Base-by-base conservation (phyloP, 2,329 filamentous ascomycete genomes). In the Coniella lustricola region DNA sequence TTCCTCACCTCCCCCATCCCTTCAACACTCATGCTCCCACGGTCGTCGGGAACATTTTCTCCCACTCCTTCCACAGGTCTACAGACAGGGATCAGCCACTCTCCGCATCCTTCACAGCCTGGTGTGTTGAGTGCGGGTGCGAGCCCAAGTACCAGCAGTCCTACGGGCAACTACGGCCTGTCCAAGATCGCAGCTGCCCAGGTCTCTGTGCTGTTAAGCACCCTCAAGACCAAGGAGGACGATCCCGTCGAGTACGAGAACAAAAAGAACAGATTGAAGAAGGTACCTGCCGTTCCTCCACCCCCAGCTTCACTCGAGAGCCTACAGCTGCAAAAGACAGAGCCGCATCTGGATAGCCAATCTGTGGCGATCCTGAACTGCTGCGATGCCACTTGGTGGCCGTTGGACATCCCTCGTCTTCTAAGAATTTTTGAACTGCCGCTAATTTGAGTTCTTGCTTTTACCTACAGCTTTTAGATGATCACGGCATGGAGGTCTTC, bases 401-500 rank as follows among this genome's bases (percentile, higher is more conserved):
- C 10, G 20, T 7, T 12, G 20, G 9, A 13, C 13, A 8, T 18
- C 36, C 34, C 8, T 31, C n/a, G 31, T 14, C 7, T 35, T n/a
- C n/a, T 18, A 4, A 13, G 10, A 3, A 18, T 18, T 18, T 7
- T 13, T 22, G 13, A 18, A 33, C n/a, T n/a, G 33, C 25, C 44
- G 16, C 13, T 20, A 25, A 35, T 46, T n/a, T 39, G 35, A 9
- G 18, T 51, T 29, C 33, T 22, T 35, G n/a, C 25, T 16, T 21
- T 3, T 20, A 32, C 42, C 32, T 54, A n/a, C 56, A 95, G 87
- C 83, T 97, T 66, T 85, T 97, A 72, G 85, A 95, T 81, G 90
- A 91, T 62, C 85, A 95, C 90, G 90, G 90, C 64, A 98, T 98
- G 91, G 94, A 98, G 77, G 90, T 96, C 64, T 96, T 90, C 67